Conservation (phyloP, 306 rosid genomes). For the Senna tora region DNA sequence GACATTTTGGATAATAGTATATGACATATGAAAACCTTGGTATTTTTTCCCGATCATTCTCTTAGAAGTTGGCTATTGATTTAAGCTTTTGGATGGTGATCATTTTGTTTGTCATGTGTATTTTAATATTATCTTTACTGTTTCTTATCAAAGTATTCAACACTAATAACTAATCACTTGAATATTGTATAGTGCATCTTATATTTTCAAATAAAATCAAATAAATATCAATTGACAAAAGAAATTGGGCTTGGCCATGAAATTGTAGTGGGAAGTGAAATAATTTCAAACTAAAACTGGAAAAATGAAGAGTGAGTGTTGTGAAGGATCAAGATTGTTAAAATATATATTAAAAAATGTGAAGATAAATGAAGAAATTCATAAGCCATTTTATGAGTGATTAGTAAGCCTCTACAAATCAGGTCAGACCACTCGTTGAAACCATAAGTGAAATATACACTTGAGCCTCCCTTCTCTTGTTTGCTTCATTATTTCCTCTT, state of each 20-base stretch:
- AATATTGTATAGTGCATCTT: too few species aligned
- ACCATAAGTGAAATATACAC: not conserved
- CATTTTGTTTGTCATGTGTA: not conserved
- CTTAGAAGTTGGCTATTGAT: not conserved
- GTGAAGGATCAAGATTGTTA: conserved; percentile 23
- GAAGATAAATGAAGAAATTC: conserved; percentile 37
- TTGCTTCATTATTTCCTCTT: conserved; percentile 4
- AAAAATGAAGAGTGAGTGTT: not conserved
- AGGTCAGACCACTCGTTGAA: too few species aligned
- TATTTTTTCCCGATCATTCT: too few species aligned
- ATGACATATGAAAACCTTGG: too few species aligned
- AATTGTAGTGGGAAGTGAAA: too few species aligned
- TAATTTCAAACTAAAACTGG: not conserved
- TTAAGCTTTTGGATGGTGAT: not conserved
- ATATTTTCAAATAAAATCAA: too few species aligned
- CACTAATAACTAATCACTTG: too few species aligned
- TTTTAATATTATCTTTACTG: too few species aligned
- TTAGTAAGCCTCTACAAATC: conserved; percentile 15
- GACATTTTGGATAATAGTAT: not conserved
- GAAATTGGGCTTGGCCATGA: too few species aligned
- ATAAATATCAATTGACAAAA: too few species aligned
- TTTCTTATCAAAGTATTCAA: too few species aligned
- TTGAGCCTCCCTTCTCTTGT: not conserved
- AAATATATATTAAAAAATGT: not conserved
- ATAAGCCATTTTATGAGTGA: conserved; percentile 25